These are phyloP conservation scores for Colletotrichum sp. DNA, from an alignment of 2,329 filamentous ascomycete species.

Conservation along the genomic window DNA sequence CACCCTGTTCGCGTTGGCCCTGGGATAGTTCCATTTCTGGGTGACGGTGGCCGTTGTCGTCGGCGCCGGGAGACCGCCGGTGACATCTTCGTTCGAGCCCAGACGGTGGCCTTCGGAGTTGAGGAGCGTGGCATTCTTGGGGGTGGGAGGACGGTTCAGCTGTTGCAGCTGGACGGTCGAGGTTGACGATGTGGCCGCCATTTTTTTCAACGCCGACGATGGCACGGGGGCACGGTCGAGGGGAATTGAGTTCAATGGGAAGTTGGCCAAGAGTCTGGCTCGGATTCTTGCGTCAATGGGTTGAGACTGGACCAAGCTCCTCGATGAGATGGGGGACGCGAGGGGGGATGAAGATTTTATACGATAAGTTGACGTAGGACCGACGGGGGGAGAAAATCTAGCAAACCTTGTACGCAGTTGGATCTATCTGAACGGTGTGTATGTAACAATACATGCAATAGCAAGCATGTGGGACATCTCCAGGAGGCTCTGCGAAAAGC, in stretches of 20 bases:
- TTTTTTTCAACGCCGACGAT: neutral
- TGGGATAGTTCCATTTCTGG: slow-evolving; percentile 56
- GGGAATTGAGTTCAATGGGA: neutral
- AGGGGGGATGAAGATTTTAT: neutral
- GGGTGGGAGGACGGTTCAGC: neutral
- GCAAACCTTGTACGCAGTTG: neutral
- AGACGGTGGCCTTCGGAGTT: slow-evolving; percentile 8
- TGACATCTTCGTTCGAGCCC: neutral
- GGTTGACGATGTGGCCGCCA: neutral
- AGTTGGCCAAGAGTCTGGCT: neutral
- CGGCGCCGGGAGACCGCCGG: slow-evolving; percentile 7
- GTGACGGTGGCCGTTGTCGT: neutral
- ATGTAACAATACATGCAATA: neutral
- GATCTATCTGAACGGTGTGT: neutral
- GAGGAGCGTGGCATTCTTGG: neutral
- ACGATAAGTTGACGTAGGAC: neutral
- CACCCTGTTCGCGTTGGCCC: slow-evolving; percentile 51
- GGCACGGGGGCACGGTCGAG: neutral
- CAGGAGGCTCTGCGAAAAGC: neutral
- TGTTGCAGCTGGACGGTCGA: slow-evolving; percentile 1
- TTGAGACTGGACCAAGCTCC: neutral
- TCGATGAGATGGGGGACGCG: neutral
- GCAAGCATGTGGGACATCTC: neutral
- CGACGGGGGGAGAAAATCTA: neutral
- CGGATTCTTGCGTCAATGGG: neutral